phyloP scores from a whole-genome alignment of 495 filamentous ascomycete genomes.

The Aspergillus incahuasiensis region DNA sequence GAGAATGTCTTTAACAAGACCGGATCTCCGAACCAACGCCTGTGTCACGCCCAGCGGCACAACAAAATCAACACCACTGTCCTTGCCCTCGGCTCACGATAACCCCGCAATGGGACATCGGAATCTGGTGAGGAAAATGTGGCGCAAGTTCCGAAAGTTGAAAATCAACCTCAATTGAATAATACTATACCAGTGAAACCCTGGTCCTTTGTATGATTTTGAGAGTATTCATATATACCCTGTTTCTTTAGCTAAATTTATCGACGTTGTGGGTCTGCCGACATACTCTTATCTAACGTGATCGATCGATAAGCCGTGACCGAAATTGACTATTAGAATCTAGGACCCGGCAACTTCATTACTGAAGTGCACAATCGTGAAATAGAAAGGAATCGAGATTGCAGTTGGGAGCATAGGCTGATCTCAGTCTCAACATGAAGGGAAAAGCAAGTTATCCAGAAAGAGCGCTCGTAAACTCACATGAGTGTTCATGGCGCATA shows the following conservation, averaged over 20 bases:
- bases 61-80: conserved; percentile 53
- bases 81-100: conserved; percentile 45
- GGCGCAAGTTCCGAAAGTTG: conserved; percentile 43
- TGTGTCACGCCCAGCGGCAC: conserved; percentile 43
- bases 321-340: too few relatives aligned
- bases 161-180: too few relatives aligned
- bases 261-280: too few relatives aligned
- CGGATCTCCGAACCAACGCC: conserved; percentile 68
- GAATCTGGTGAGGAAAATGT: conserved; percentile 52
- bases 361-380: background rate
- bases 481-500: conserved; percentile 5
- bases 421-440: background rate
- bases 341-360: too few relatives aligned
- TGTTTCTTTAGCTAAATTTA: too few relatives aligned
- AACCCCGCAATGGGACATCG: conserved; percentile 43
- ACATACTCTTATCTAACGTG: too few relatives aligned
- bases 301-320: too few relatives aligned
- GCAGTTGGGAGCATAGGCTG: background rate
- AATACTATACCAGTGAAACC: too few relatives aligned
- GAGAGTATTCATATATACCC: too few relatives aligned
- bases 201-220: too few relatives aligned
- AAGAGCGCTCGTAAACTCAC: conserved; percentile 2
- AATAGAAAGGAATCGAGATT: background rate
- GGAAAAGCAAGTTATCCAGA: background rate
- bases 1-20: conserved; percentile 88